Evolutionary conservation across 1,139 yeast species (phyloP), one percentile per base, ranked within the genome.

Genomic region (Lodderomyces margitis): DNA sequence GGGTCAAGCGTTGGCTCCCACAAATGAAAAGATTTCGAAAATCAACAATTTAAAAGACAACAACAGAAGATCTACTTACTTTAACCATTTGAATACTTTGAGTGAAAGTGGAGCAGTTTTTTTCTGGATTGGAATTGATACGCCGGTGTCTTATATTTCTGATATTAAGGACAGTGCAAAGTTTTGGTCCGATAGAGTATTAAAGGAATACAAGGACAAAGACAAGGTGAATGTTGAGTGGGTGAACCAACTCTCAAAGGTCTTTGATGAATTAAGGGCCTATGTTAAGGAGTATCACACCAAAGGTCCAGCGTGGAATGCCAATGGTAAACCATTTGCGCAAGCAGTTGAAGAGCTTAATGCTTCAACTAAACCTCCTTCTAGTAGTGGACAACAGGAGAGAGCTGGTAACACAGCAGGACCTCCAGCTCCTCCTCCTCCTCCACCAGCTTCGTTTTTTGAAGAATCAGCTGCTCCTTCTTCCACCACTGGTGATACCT

Each of bases 151-250:
- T 1, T 78, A 75, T 51, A 77, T 94, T 47, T 79, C 85, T 2
- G 97, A 91, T 51, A 86, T 83, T 66, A 87, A 84, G 58, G 98
- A 94, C 55, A 80, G 95, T 33, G 88, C 96, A 31, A 92, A 85
- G 58, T 94, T 91, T 65, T 94, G 96, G 88, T 80, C 95, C 23
- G 91, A 94, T 65, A 78, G 96, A 54, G 83, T 91, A 33, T 66
- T 89, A 61, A 91, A 89, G 63, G 96, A 88, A 48, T 81, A 68
- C 66, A 87, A 78, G 60, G 95, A 82, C 10, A 68, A 77, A 43
- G 91, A 84, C 52, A 73, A 78, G 44, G 54, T 55, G 19, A 87
- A 87, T 42, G 82, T 76, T 17, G 85, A 83, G 41, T 92, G 98
- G 98, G 96, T 84, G 19, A 80, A 82, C 48, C 58, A 65, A 17